These are phyloP conservation scores for Panaeolus papilionaceus DNA, from an alignment of 768 basidiomycete genomes.

Conservation along the genomic window DNA sequence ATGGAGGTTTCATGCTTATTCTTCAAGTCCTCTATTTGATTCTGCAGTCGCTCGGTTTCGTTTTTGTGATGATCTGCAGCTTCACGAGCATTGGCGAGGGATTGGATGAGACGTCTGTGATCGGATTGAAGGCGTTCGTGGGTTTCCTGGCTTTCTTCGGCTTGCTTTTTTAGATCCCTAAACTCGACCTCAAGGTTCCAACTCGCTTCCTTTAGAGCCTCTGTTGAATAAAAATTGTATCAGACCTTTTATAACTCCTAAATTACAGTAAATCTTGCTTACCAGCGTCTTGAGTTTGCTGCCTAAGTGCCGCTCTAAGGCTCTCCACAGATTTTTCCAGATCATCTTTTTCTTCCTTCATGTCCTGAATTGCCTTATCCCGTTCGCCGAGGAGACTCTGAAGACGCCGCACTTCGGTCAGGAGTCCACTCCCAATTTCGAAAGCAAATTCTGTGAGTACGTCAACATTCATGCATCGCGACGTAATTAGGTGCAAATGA, in stretches of 20 bases:
- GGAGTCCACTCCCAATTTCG: slow-evolving; percentile 92
- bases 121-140: slow-evolving; percentile 80
- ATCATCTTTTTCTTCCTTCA: slow-evolving; percentile 92
- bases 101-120: slow-evolving; percentile 78
- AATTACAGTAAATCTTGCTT: slow-evolving; percentile 30
- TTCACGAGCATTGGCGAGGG: slow-evolving; percentile 76
- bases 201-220: slow-evolving; percentile 97
- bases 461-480: slow-evolving; percentile 21
- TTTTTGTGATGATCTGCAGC: slow-evolving; percentile 85
- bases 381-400: slow-evolving; percentile 91
- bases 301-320: slow-evolving; percentile 72
- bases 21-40: slow-evolving; percentile 73
- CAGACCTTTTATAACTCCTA: slow-evolving; percentile 11
- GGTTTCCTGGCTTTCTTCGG: slow-evolving; percentile 68
- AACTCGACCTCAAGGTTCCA: slow-evolving; percentile 97
- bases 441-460: slow-evolving; percentile 85
- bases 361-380: slow-evolving; percentile 90
- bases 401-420: slow-evolving; percentile 90
- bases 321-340: slow-evolving; percentile 81
- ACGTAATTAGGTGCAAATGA: slow-evolving; percentile 24
- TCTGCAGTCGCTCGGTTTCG: slow-evolving; percentile 76
- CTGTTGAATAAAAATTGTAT: slow-evolving; percentile 41
- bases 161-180: slow-evolving; percentile 82
- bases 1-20: slow-evolving; percentile 95
- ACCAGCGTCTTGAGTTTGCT: slow-evolving; percentile 86